Percentiles rank a stretch among this genome's conserved stretches.
phyloP scores from a whole-genome alignment of 1,139 yeast species.

The Candida smagusa region DNA sequence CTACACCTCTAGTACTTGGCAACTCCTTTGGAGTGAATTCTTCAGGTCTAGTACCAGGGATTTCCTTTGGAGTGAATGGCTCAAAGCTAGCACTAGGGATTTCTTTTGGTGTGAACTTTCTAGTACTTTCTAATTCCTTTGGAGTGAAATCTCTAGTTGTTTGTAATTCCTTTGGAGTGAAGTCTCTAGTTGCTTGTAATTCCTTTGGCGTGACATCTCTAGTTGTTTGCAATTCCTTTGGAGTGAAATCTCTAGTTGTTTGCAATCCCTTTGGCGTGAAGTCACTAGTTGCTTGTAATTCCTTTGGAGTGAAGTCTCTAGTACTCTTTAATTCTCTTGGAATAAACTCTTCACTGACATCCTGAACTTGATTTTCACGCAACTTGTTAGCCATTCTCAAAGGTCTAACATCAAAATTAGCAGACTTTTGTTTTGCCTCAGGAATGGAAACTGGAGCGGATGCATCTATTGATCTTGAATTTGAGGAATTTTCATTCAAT shows the following conservation, averaged over 20 bases:
- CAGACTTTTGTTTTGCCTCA: conserved; percentile 1
- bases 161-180: background rate
- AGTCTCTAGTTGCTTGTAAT: background rate
- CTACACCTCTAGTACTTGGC: background rate
- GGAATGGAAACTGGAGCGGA: background rate
- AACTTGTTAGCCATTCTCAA: conserved; percentile 54
- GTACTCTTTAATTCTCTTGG: background rate
- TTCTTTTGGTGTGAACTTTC: background rate
- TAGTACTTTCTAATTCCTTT: background rate
- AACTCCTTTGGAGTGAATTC: conserved; percentile 1
- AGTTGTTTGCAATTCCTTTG: background rate
- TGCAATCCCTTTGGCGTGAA: background rate
- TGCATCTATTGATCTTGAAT: conserved; percentile 10
- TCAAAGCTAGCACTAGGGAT: too few species aligned
- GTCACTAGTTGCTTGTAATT: background rate
- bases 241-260: background rate
- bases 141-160: background rate
- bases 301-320: background rate
- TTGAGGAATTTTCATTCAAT: conserved; percentile 28
- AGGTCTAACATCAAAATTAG: conserved; percentile 50
- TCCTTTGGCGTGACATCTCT: background rate
- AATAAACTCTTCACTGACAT: background rate
- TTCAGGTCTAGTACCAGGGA: background rate
- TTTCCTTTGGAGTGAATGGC: background rate
- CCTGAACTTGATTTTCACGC: conserved; percentile 14